phyloP scores from a whole-genome alignment of 225 moss, liverwort and hornwort species.

The Neckera pumila region DNA sequence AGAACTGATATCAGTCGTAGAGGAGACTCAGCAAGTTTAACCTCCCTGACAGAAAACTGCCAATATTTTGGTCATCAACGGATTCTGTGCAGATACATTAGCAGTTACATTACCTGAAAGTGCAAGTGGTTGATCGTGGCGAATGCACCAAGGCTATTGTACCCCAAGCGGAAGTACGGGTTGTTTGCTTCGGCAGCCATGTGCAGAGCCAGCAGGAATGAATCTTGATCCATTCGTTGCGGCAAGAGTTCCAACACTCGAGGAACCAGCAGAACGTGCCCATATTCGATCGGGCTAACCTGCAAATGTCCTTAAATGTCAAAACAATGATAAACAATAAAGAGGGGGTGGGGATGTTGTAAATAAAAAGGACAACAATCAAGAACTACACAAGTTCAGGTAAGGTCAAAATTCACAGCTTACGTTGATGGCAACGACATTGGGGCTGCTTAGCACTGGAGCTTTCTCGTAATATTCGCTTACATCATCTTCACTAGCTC shows the following conservation, averaged over 20 bases:
- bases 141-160: constrained; percentile 86
- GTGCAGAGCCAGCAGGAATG: constrained; percentile 59
- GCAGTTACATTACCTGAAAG: constrained; percentile 48
- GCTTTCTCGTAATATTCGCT: constrained; percentile 42
- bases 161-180: constrained; percentile 72
- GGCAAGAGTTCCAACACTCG: constrained; percentile 56
- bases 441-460: constrained; percentile 32
- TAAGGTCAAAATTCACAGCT: background rate
- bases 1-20: background rate
- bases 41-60: background rate
- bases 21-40: background rate
- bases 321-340: background rate
- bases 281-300: constrained; percentile 96
- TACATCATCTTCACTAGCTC: constrained; percentile 31
- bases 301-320: constrained; percentile 5
- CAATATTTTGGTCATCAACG: background rate
- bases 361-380: background rate
- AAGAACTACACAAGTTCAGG: background rate
- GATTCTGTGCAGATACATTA: background rate
- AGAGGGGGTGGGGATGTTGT: background rate
- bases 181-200: constrained; percentile 74
- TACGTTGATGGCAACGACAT: constrained; percentile 77
- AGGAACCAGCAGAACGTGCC: constrained; percentile 76
- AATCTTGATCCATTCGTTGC: constrained; percentile 68
- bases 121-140: constrained; percentile 93